These are phyloP conservation scores for Nidula niveotomentosa DNA, from an alignment of 1,284 basidiomycete genomes.

Conservation along the genomic window DNA sequence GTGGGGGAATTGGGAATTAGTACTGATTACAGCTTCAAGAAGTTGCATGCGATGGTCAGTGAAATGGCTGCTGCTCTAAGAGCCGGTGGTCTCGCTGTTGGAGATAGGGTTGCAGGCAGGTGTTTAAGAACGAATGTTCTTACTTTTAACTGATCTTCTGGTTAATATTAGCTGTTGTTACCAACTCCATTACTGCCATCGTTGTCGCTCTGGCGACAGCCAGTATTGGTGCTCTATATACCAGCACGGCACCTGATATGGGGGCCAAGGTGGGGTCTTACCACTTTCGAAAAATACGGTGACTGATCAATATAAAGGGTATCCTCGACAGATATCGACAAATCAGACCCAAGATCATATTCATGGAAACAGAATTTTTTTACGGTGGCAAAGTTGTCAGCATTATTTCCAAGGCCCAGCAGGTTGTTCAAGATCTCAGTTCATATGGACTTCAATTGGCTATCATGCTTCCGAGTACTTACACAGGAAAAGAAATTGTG, in stretches of 20 bases:
- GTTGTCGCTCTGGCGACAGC: slow-evolving; percentile 60
- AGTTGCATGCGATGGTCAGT: slow-evolving; percentile 52
- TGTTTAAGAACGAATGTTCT: not conserved
- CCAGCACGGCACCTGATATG: slow-evolving; percentile 72
- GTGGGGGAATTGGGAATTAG: slow-evolving; percentile 48
- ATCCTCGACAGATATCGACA: slow-evolving; percentile 70
- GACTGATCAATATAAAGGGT: slow-evolving; percentile 34
- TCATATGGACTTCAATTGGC: slow-evolving; percentile 43
- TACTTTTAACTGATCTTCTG: not conserved
- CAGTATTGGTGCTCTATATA: slow-evolving; percentile 65
- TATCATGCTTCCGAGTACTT: slow-evolving; percentile 59
- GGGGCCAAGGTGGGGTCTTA: slow-evolving; percentile 44
- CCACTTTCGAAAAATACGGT: not conserved
- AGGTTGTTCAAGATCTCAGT: slow-evolving; percentile 47
- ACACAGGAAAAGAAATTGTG: no score
- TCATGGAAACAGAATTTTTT: slow-evolving; percentile 59
- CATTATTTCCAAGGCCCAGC: slow-evolving; percentile 48
- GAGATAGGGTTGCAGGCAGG: slow-evolving; percentile 67
- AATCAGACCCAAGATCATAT: slow-evolving; percentile 64
- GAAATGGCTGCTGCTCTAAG: slow-evolving; percentile 57
- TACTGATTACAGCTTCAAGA: slow-evolving; percentile 46
- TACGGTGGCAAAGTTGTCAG: slow-evolving; percentile 59
- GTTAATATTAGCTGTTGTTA: slow-evolving; percentile 49
- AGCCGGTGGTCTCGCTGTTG: slow-evolving; percentile 48
- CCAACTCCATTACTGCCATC: slow-evolving; percentile 56